Evolutionary conservation across 2,329 filamentous ascomycete genomes (phyloP).

Genomic region (Colletotrichum abscissum): DNA sequence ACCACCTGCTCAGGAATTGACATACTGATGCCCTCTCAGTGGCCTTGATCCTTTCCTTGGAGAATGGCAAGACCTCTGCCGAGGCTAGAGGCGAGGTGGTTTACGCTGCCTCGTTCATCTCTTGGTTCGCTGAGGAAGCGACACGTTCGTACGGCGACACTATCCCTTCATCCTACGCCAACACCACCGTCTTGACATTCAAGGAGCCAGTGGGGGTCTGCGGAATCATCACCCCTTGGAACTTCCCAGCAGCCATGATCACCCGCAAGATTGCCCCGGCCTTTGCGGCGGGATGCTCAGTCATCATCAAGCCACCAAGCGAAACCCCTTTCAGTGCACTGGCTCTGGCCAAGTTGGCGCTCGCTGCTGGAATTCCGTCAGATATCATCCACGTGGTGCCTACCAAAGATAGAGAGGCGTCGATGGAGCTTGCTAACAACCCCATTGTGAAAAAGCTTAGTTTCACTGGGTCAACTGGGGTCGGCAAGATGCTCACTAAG

Average conservation of each 20-base stretch:
- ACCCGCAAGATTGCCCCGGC: conserved; percentile 58
- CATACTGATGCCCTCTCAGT: conserved; percentile 30
- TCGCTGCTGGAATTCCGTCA: conserved; percentile 74
- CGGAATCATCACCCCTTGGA: conserved; percentile 75
- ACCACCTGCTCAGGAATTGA: too few relatives aligned
- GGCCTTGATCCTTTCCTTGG: conserved; percentile 51
- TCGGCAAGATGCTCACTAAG: conserved; percentile 70
- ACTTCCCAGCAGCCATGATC: conserved; percentile 68
- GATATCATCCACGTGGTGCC: conserved; percentile 63
- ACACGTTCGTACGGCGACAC: conserved; percentile 67
- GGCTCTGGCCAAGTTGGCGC: conserved; percentile 72
- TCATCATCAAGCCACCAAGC: conserved; percentile 76
- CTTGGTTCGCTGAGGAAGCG: conserved; percentile 67
- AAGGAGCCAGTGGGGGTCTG: conserved; percentile 76
- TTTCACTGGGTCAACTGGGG: conserved; percentile 72
- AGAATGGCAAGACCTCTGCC: conserved; percentile 67
- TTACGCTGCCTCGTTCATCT: conserved; percentile 63
- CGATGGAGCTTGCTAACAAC: conserved; percentile 42
- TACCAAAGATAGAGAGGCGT: conserved; percentile 39
- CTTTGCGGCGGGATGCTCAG: conserved; percentile 76
- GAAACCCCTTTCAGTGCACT: conserved; percentile 78
- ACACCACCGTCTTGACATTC: conserved; percentile 71
- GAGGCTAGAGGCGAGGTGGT: conserved; percentile 67
- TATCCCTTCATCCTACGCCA: conserved; percentile 52
- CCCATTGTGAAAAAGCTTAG: conserved; percentile 73